Base-by-base conservation (phyloP, 1,139 yeast genomes). In the Suhomyces ambrosiae region DNA sequence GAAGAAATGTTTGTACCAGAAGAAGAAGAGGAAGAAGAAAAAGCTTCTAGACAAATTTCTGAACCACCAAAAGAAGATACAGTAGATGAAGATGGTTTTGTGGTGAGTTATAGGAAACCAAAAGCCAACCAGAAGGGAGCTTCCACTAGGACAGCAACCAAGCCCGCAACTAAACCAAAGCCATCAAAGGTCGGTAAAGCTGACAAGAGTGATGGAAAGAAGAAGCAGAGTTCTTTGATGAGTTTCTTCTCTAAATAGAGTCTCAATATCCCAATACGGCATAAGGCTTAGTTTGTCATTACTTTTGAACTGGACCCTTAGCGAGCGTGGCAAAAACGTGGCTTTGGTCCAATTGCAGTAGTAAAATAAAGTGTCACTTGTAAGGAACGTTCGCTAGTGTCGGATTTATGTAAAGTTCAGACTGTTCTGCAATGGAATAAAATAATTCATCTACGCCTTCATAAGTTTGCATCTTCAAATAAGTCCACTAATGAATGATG, bases 71-170 rank as follows among this genome's bases (percentile, higher is more conserved):
- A 36, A n/a, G 33, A 32, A 18, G 53, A 58, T 3, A 49, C 55
- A 1, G 57, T 63, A 22, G 76, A 68, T 39, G 73, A 64, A 19
- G 74, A 69, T 32, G 76, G 75, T 2, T 70, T 65, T 43, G 54
- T 66, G 16, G 62, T 66, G 3, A 60, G 69, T 13, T 58, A 53
- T 32, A 55, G 61, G 27, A 56, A 57, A 35, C 38, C 37, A 24
- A 42, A 27, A 27, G 31, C 41, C 7, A 37, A 37, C 3, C 30
- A 35, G 3, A 53, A 50, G 26, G 45, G 52, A 7, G 45, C 52
- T 28, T 39, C 50, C 5, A 37, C 40, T n/a, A 32, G 23, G 14
- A 16, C 39, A 9, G 38, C 48, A 10, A 42, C 54, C 5, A 49
- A 47, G 28, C 45, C 54, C 3, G 29, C 24, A 22, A 11, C 24